A percentile compares a stretch with the other conserved stretches of the same genome.
phyloP scores from a whole-genome alignment of 2,329 filamentous ascomycete genomes.

The Venturia pyrina region DNA sequence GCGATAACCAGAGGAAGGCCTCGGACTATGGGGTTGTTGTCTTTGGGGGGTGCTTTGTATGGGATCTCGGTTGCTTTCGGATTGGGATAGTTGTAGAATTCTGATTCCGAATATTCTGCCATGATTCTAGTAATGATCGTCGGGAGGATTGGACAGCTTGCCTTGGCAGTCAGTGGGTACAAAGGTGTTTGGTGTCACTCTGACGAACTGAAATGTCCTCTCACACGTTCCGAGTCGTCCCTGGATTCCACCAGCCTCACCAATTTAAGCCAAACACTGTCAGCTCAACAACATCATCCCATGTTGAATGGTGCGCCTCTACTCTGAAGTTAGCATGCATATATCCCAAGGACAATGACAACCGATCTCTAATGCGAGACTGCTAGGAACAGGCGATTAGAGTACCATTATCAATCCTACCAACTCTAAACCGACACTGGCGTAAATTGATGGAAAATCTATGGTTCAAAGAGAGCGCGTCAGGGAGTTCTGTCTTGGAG shows the following conservation, averaged over 20 bases:
- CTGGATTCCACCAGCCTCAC: too few species aligned
- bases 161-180: not conserved
- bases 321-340: too few species aligned
- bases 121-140: not conserved
- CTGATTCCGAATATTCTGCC: conserved; percentile 2
- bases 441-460: not conserved
- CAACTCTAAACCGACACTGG: too few species aligned
- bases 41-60: conserved; percentile 25
- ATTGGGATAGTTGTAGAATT: conserved; percentile 25
- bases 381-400: too few species aligned
- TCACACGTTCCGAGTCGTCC: too few species aligned
- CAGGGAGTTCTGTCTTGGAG: too few species aligned
- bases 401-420: too few species aligned
- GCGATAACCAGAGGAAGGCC: conserved; percentile 54
- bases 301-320: too few species aligned
- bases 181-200: not conserved
- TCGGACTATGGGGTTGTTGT: conserved; percentile 58
- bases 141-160: not conserved
- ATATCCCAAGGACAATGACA: too few species aligned
- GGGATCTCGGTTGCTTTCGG: conserved; percentile 23
- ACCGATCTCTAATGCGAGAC: too few species aligned
- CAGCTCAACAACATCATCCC: too few species aligned
- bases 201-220: not conserved
- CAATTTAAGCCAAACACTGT: too few species aligned
- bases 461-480: not conserved